Base-by-base conservation (phyloP, 129 eudicot species). In the Flaveria linearis region DNA sequence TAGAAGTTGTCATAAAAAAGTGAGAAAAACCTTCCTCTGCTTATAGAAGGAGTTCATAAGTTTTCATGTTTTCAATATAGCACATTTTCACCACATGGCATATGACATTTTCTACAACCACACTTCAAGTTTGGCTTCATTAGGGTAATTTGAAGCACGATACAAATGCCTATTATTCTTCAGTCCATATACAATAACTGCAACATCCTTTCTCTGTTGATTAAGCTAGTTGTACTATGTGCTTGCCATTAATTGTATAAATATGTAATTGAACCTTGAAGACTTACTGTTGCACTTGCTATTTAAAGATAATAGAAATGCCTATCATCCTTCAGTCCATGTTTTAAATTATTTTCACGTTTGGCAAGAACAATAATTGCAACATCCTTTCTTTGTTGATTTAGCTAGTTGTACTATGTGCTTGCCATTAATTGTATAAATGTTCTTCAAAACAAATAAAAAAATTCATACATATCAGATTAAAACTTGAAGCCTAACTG, bases 161-260 rank as follows among this genome's bases (percentile, higher is more conserved):
- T 43, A 22, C 43, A 47, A 22, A 45, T 47, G 20, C n/a, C 9
- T 46, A 26, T 22, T 7, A 25, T 69, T 33, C 1, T 52, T 28
- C 16, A 5, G 18, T n/a, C 28, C 50, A 12, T 33, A 3, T 28
- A 20, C 66, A 26, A 26, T 11, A 28, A 33, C 16, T 51, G 33
- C 76, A 72, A 17, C 65, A 52, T 30, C 16, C 11, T 72, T 28
- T 72, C 26, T 71, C 28, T 30, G 16, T 30, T 49, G 58, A n/a
- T 72, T 3, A 53, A 16, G 64, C 26, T 52, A 51, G 76, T 9
- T 30, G 28, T 28, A 51, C n/a, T 28, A 26, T 16, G 2, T 71
- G 76, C 49, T 71, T 71, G 65, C 50, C 51, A 50, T 70, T 70
- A 15, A 22, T 47, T 9, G 25, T 46, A 56, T 58, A 12, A 58